Conservation (phyloP, 1,284 basidiomycete genomes). For the Chalciporus piperatoides region DNA sequence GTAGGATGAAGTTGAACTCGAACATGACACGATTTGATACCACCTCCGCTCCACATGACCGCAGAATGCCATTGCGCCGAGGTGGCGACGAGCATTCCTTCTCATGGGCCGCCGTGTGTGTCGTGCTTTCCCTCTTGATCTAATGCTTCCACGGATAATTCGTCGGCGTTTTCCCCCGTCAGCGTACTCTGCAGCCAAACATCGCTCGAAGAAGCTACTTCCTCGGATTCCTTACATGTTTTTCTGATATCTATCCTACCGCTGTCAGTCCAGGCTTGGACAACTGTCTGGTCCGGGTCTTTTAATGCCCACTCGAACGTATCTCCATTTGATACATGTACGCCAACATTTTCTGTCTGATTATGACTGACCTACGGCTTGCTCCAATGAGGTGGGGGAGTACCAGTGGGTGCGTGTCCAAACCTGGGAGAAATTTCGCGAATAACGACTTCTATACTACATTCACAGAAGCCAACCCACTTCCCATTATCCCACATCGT, state of each 20-base stretch:
- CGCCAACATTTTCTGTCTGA: neutral
- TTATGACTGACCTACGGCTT: neutral
- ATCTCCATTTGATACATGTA: neutral
- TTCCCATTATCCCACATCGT: neutral
- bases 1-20: neutral
- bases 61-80: conserved; percentile 13
- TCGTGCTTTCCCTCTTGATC: neutral
- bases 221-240: neutral
- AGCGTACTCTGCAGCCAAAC: neutral
- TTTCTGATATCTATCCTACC: neutral
- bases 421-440: neutral
- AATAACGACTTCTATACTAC: neutral
- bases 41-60: neutral
- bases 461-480: too few species aligned
- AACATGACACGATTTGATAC: neutral
- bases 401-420: neutral
- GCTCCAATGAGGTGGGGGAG: neutral
- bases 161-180: neutral
- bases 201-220: neutral
- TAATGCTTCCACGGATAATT: neutral
- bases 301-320: neutral
- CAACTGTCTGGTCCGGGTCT: neutral
- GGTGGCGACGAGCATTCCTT: neutral
- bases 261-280: neutral
- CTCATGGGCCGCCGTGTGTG: neutral